Base-by-base conservation (phyloP, 2,329 filamentous ascomycete species). In the Rachicladosporium sp. region DNA sequence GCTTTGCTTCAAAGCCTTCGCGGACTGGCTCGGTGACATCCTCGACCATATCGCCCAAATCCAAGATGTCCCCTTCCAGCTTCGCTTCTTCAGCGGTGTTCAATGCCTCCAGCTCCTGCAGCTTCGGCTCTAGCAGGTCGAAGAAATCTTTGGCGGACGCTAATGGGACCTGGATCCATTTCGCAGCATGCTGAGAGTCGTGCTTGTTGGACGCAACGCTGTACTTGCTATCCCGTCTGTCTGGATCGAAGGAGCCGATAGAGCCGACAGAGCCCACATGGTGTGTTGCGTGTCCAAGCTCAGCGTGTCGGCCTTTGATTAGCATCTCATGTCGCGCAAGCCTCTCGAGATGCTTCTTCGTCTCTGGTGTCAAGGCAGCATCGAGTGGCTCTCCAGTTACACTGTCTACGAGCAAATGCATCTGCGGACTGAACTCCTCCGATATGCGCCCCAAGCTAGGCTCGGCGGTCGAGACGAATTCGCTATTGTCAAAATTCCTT, bases 61-160 rank as follows among this genome's bases (percentile, higher is more conserved):
- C 61, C 19, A 67, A 62, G 38, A 93, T 81, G 43, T 84, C 71
- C 4, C 58, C 55, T 34, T 71, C 73, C 53, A 93, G 71, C 32
- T 69, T 68, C 43, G 68, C 64, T 50, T 81, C 72, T 55, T 93
- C 82, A 33, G 71, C 63, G 30, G 68, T 65, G 46, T 88, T 82
- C 3, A 93, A 65, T 0, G 66, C 65, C 46, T 84, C 82, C 3
- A 93, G 66, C 33, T 74, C 73, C 13, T 70, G 71, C 10, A 93
- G 71, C 54, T 89, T 82, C 33, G 68, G 73, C 51, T 82, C 77
- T 6, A 93, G 70, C 31, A 82, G 74, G 21, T 76, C 71, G 58
- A 93, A 93, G 59, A 93, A 93, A 54, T 87, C 76, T 12, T 72
- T 70, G 52, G 91, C 85, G 15, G 84, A 84, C 2, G 76, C 75